Conservation (phyloP, 2,329 filamentous ascomycete genomes). For the Fusarium cicatricum region DNA sequence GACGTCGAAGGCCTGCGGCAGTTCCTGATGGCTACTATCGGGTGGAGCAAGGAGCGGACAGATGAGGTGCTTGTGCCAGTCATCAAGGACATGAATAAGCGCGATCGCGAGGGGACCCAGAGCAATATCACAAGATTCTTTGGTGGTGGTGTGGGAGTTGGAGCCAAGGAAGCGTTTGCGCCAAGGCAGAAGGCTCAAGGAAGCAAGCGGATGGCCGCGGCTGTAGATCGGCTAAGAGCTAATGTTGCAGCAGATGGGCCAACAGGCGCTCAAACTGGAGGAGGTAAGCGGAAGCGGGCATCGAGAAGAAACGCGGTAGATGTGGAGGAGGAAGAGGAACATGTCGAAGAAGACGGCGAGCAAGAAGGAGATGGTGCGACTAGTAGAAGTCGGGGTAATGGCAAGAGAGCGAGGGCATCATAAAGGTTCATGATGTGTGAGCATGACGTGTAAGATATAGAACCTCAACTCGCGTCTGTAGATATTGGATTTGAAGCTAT, state of each 20-base stretch:
- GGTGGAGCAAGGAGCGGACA: constrained; percentile 90
- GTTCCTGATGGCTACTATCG: constrained; percentile 91
- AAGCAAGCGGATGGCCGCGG: constrained; percentile 79
- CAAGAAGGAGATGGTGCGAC: constrained; percentile 11
- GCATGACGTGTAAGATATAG: not conserved
- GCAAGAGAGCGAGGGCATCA: constrained; percentile 33
- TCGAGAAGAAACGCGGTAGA: constrained; percentile 26
- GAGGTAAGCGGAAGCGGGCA: constrained; percentile 39
- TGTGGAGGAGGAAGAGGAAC: constrained; percentile 26
- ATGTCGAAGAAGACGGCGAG: constrained; percentile 25
- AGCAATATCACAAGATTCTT: constrained; percentile 96
- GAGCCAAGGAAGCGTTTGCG: constrained; percentile 72
- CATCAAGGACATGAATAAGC: constrained; percentile 91
- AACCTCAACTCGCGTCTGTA: not conserved
- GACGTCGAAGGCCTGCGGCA: constrained; percentile 84
- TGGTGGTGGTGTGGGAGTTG: constrained; percentile 74
- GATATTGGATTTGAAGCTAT: constrained; percentile 6
- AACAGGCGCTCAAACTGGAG: constrained; percentile 4
- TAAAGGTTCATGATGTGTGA: constrained; percentile 6
- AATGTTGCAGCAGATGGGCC: constrained; percentile 39
- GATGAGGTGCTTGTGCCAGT: constrained; percentile 97
- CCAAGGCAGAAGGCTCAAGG: constrained; percentile 71
- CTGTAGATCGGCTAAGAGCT: constrained; percentile 70
- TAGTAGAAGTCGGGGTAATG: constrained; percentile 16
- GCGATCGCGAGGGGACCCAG: constrained; percentile 90